Evolutionary conservation across 1,284 basidiomycete species (phyloP).

Genomic region (Ustilago sp.): DNA sequence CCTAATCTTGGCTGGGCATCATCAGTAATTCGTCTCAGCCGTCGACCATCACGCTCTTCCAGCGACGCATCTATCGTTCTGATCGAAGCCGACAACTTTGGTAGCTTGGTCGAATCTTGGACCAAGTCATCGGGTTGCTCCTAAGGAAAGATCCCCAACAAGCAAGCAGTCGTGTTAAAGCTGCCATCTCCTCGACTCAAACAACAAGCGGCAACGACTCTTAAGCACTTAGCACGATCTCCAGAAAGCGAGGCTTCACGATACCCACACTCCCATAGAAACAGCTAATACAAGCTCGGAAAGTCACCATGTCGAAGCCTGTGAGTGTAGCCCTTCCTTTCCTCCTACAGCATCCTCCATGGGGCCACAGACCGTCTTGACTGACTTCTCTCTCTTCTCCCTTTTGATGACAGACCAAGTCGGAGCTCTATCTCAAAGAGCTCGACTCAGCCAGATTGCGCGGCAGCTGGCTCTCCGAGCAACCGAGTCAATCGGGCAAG

Average conservation of each 20-base stretch:
- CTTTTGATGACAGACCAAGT: slow-evolving; percentile 45
- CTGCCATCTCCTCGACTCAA: no score
- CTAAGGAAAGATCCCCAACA: no score
- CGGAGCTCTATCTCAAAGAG: slow-evolving; percentile 61
- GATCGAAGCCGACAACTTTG: no score
- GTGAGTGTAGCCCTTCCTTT: slow-evolving; percentile 16
- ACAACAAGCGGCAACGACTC: background rate
- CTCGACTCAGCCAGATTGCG: slow-evolving; percentile 63
- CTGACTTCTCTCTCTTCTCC: slow-evolving; percentile 9
- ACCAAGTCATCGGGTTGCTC: no score
- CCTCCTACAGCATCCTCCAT: background rate
- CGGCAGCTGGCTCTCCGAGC: slow-evolving; percentile 57
- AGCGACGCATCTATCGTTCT: background rate
- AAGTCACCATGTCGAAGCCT: slow-evolving; percentile 41
- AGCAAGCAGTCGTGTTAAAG: no score
- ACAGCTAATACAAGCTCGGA: background rate
- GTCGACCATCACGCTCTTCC: background rate
- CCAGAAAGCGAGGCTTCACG: background rate
- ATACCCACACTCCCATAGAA: background rate
- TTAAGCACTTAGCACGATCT: background rate
- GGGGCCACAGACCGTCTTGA: background rate
- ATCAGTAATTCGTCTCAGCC: background rate
- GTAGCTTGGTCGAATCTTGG: no score
- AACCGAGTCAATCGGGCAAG: slow-evolving; percentile 36
- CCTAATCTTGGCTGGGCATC: background rate